These are phyloP conservation scores for Colletotrichum sojae DNA, from an alignment of 2,329 filamentous ascomycete genomes.

Conservation along the genomic window DNA sequence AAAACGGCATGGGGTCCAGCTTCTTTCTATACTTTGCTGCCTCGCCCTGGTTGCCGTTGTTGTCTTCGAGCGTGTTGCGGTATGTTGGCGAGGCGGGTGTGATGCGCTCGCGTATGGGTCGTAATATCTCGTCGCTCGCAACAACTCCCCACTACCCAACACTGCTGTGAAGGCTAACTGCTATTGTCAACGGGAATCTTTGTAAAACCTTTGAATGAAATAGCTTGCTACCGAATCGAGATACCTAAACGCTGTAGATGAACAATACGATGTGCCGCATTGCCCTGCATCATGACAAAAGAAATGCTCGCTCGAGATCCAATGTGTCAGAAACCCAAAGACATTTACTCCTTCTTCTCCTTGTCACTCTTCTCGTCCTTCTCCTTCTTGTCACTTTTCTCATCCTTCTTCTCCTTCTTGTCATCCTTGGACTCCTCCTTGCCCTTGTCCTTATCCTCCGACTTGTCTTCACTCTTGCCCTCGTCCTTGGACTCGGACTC, in stretches of 20 bases:
- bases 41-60: too few relatives aligned
- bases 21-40: too few relatives aligned
- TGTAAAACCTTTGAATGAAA: too few relatives aligned
- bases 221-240: too few relatives aligned
- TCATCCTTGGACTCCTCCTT: constrained; percentile 45
- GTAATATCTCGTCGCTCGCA: too few relatives aligned
- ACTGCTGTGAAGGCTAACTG: too few relatives aligned
- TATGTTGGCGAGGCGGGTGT: too few relatives aligned
- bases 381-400: neutral
- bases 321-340: neutral
- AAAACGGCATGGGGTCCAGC: too few relatives aligned
- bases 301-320: neutral
- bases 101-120: too few relatives aligned
- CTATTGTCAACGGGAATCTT: too few relatives aligned
- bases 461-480: constrained; percentile 14
- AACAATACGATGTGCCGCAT: neutral
- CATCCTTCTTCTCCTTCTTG: constrained; percentile 38
- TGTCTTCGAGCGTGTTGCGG: too few relatives aligned
- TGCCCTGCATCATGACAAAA: neutral
- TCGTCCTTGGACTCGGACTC: constrained; percentile 7
- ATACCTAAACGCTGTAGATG: constrained; percentile 7
- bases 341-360: constrained; percentile 30
- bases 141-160: too few relatives aligned
- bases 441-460: constrained; percentile 41
- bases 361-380: constrained; percentile 11